Base-by-base conservation (phyloP, 2,329 filamentous ascomycete species). In the Alternaria burnsii region DNA sequence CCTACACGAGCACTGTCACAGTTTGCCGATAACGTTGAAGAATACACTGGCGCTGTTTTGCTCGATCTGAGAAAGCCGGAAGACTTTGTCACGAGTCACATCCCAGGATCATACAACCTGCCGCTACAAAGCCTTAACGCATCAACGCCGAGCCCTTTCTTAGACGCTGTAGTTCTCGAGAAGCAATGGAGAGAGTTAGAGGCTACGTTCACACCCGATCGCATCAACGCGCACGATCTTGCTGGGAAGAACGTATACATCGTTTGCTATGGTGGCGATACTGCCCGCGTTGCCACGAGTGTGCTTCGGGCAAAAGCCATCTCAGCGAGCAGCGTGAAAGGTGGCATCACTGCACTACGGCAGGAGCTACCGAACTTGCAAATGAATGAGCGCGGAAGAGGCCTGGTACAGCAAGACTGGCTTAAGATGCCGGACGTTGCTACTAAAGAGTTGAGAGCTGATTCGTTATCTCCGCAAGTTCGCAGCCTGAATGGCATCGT, bases 111-210 rank as follows among this genome's bases (percentile, higher is more conserved):
- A 5, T 69, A 64, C 54, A 70, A 70, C 28, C 43, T 70, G 8
- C 68, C 68, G 7, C 40, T 70, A 18, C 68, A 67, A 43, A 70
- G 64, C 24, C 48, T 59, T 5, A 62, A 57, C 8, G 52, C 57
- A 3, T 51, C 50, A 1, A 69, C 57, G 1, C 50, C 55, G 1
- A 68, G 62, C 46, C 68, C 66, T 1, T 70, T 69, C 40, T 62
- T 55, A 14, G 66, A 69, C 28, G 62, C 68, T 6, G 22, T 40
- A 1, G 52, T 65, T 5, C 53, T 70, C 10, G 66, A 70, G 40
- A 54, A 55, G 8, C 68, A 70, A 50, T 70, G 68, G 66, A 66
- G 56, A 24, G 68, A 70, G 47, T 50, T 70, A 10, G 65, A 68
- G 16, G 52, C 55, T 9, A 66, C 65, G 4, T 67, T 70, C 22